A percentile compares a stretch with the other conserved stretches of the same genome.
Conservation (phyloP, 345 rosid genomes). For the Durio zibethinus region DNA sequence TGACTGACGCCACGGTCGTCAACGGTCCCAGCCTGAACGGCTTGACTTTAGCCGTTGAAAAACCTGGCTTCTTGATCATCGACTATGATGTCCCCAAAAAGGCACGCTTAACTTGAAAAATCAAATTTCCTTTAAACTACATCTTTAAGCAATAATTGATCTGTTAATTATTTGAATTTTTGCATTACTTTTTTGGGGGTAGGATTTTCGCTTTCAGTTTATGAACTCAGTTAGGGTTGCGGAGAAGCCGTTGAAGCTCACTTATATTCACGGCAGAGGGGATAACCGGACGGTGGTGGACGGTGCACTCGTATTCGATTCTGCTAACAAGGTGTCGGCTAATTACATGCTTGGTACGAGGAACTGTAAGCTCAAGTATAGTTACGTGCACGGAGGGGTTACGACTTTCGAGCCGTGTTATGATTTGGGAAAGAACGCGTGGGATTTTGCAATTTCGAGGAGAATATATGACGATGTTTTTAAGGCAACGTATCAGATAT, state of each 20-base stretch:
- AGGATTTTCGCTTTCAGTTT: constrained; percentile 93
- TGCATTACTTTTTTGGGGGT: constrained; percentile 11
- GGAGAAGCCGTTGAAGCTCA: constrained; percentile 77
- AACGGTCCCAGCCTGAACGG: constrained; percentile 80
- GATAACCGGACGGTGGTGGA: constrained; percentile 72
- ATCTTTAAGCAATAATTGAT: not conserved
- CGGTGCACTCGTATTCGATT: constrained; percentile 54
- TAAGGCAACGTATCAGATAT: constrained; percentile 76
- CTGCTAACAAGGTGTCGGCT: constrained; percentile 73
- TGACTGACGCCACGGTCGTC: constrained; percentile 80
- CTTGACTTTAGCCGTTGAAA: constrained; percentile 66
- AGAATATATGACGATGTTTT: constrained; percentile 58
- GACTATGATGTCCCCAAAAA: constrained; percentile 83
- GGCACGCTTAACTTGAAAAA: constrained; percentile 27
- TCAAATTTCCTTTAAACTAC: not conserved
- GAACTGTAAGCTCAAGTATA: constrained; percentile 82
- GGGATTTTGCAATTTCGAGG: constrained; percentile 76
- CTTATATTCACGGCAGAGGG: constrained; percentile 67
- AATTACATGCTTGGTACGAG: constrained; percentile 68
- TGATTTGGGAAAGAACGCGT: constrained; percentile 66
- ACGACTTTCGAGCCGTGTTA: constrained; percentile 80
- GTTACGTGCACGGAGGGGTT: constrained; percentile 53
- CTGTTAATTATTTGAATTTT: constrained; percentile 6
- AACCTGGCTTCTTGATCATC: constrained; percentile 74
- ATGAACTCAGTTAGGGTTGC: constrained; percentile 69